These are phyloP conservation scores for Peronospora belbahrii DNA, from an alignment of 352 stramenopile genomes.

Conservation along the genomic window DNA sequence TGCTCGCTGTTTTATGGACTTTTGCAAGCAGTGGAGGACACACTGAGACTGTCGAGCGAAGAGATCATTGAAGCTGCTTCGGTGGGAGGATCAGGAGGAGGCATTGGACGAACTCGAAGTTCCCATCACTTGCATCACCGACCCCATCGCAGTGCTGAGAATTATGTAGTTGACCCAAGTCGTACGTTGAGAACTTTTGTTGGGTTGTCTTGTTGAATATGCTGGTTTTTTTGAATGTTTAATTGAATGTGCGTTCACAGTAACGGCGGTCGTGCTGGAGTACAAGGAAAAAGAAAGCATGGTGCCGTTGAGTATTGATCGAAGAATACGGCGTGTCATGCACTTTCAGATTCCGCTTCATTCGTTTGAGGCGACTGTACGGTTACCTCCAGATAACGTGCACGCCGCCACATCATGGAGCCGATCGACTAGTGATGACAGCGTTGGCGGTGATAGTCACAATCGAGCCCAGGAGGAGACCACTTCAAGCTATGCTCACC, in stretches of 20 bases:
- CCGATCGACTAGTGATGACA: constrained; percentile 14
- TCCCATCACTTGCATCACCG: constrained; percentile 29
- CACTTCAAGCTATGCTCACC: constrained; percentile 30
- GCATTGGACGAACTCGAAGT: constrained; percentile 21
- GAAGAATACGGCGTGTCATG: constrained; percentile 84
- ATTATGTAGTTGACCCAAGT: constrained; percentile 58
- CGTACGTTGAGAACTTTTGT: constrained; percentile 34
- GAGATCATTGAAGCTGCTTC: constrained; percentile 30
- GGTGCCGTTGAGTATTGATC: constrained; percentile 75
- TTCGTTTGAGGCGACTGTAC: constrained; percentile 79
- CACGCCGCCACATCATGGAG: constrained; percentile 8
- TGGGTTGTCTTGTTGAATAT: background rate
- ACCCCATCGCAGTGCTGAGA: constrained; percentile 28
- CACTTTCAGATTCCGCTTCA: constrained; percentile 80
- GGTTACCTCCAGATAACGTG: constrained; percentile 41
- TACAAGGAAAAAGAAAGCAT: constrained; percentile 83
- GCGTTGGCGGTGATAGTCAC: constrained; percentile 6
- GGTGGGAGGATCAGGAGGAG: constrained; percentile 11
- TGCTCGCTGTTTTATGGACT: constrained; percentile 65
- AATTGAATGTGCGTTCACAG: constrained; percentile 20
- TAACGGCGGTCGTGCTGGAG: constrained; percentile 79
- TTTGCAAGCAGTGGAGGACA: constrained; percentile 64
- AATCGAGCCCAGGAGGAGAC: constrained; percentile 27
- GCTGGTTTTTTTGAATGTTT: constrained; percentile 2
- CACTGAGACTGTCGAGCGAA: constrained; percentile 36